phyloP scores from a whole-genome alignment of 1,284 basidiomycete species.

The Tilletiaria anomala region DNA sequence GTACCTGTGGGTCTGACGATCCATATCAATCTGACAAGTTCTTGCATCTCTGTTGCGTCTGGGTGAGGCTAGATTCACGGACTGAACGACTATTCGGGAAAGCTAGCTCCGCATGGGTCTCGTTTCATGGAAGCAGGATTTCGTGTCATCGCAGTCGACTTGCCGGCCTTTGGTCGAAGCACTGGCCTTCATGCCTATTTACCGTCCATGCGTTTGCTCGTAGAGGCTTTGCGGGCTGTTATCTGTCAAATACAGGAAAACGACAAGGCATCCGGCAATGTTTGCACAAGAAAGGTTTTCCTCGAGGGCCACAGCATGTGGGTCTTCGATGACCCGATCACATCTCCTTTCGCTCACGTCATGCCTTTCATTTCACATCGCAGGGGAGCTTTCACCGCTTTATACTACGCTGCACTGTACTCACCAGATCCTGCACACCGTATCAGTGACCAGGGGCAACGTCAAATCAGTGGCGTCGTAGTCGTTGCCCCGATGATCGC shows the following conservation, averaged over 20 bases:
- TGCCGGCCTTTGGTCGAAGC: conserved; percentile 42
- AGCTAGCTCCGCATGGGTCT: conserved; percentile 41
- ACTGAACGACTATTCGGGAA: conserved; percentile 30
- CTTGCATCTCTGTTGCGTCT: no score
- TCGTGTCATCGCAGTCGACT: conserved; percentile 44
- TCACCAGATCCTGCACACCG: conserved; percentile 11
- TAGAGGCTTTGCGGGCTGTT: conserved; percentile 43
- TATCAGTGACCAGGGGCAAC: background rate
- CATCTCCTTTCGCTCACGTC: no score
- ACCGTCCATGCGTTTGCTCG: conserved; percentile 41
- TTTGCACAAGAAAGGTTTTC: conserved; percentile 24
- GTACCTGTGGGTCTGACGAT: no score
- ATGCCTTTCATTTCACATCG: no score
- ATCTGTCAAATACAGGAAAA: conserved; percentile 41
- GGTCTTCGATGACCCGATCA: no score
- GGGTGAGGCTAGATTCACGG: no score
- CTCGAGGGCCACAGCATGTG: conserved; percentile 40
- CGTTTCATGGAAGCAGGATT: conserved; percentile 44
- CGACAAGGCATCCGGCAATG: conserved; percentile 3
- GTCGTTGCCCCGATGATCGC: conserved; percentile 43
- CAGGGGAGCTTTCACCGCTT: conserved; percentile 42
- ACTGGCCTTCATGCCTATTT: conserved; percentile 43
- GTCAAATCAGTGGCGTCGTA: conserved; percentile 37
- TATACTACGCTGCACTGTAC: conserved; percentile 35
- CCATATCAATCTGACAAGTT: no score